Conservation (phyloP, 2,329 filamentous ascomycete species). For the Pseudogymnoascus sp. region DNA sequence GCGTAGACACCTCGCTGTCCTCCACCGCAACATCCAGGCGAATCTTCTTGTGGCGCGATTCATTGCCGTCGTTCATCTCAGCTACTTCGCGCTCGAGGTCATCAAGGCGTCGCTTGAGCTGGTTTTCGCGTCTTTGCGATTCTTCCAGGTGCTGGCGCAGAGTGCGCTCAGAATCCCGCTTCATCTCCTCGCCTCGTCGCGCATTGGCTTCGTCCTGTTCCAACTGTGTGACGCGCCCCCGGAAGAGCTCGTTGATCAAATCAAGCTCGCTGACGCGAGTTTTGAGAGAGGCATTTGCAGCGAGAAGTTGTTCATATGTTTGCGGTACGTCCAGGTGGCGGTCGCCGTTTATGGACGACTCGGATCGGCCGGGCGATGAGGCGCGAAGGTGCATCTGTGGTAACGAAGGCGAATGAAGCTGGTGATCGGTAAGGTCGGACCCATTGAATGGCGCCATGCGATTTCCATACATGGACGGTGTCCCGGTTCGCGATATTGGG, state of each 20-base stretch:
- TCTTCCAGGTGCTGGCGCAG: conserved; percentile 62
- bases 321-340: conserved; percentile 63
- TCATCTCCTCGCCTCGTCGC: conserved; percentile 50
- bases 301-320: conserved; percentile 70
- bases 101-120: conserved; percentile 71
- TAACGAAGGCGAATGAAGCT: conserved; percentile 48
- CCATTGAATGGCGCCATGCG: conserved; percentile 73
- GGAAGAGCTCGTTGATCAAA: conserved; percentile 80
- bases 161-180: conserved; percentile 44
- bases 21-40: conserved; percentile 39
- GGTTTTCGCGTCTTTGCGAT: conserved; percentile 68
- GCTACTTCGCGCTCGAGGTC: conserved; percentile 55
- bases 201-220: conserved; percentile 67
- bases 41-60: conserved; percentile 46
- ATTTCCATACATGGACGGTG: conserved; percentile 65
- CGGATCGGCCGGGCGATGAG: conserved; percentile 48
- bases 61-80: conserved; percentile 36
- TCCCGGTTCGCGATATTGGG: conserved; percentile 69
- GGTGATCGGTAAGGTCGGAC: conserved; percentile 54
- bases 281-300: conserved; percentile 78
- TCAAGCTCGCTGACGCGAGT: conserved; percentile 93
- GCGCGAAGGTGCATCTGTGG: conserved; percentile 43
- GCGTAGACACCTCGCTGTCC: conserved; percentile 23
- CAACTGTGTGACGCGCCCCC: conserved; percentile 63
- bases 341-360: conserved; percentile 43